Evolutionary conservation across 2,329 filamentous ascomycete genomes (phyloP).

Genomic region (Pseudogymnoascus sp.): DNA sequence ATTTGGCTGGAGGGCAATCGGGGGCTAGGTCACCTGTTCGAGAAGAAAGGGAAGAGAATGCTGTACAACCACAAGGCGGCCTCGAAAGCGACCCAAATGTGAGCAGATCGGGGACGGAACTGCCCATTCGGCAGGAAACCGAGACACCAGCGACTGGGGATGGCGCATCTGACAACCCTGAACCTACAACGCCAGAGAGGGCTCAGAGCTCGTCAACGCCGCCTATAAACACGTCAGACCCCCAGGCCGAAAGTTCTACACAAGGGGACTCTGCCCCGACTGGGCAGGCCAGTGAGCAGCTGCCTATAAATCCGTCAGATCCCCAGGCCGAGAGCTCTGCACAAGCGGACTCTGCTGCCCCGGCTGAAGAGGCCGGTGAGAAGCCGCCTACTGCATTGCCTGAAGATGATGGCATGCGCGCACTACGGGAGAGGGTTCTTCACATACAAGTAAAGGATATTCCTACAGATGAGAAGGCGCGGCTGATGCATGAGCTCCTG

Average conservation of each 20-base stretch:
- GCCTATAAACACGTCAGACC: not conserved
- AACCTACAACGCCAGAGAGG: not conserved
- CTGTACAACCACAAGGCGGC: not conserved
- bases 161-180: not conserved
- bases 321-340: not conserved
- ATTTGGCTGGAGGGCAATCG: not conserved
- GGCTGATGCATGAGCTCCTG: slow-evolving; percentile 61
- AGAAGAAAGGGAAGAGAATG: not conserved
- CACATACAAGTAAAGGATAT: slow-evolving; percentile 56
- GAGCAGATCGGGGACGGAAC: not conserved
- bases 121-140: not conserved
- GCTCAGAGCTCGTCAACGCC: not conserved
- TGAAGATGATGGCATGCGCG: slow-evolving; percentile 71
- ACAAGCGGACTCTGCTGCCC: not conserved
- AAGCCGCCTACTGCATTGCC: slow-evolving; percentile 35
- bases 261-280: not conserved
- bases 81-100: not conserved
- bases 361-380: not conserved
- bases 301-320: not conserved
- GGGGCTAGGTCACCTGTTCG: not conserved
- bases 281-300: slow-evolving; percentile 6
- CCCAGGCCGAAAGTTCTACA: not conserved
- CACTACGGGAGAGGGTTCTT: slow-evolving; percentile 59
- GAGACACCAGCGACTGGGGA: not conserved
- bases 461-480: slow-evolving; percentile 57